Evolutionary conservation across 2,329 filamentous ascomycete species (phyloP), one percentile per base, ranked within the genome.

Genomic region (Spiromastix sp.): DNA sequence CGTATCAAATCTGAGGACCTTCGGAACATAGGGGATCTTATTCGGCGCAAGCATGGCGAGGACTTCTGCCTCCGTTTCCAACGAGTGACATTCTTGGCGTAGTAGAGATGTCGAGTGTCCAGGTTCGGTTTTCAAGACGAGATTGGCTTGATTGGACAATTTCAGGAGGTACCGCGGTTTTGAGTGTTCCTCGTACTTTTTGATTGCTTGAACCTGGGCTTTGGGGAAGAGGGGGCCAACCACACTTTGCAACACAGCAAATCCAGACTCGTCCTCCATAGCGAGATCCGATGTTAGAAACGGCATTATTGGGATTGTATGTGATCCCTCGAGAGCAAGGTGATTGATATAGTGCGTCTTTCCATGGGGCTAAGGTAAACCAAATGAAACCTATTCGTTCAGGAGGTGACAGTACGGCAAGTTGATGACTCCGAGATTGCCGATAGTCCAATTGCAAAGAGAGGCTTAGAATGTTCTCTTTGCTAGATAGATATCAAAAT

Each of bases 11-110:
- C 56, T 48, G 22, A 63, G 48, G 4, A 64, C 45, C 18, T 51
- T 51, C 0, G 62, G 60, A 27, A 62, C 53, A 35, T 48, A 56
- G 21, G 59, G 48, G 15, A 52, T 50, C 15, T 46, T 43, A 37
- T 47, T 51, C 20, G 54, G 50, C 6, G 44, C 49, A 4, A 66
- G 48, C 8, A 64, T 44, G n/a, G 50, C 44, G 12, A 64, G 52
- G 9, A 56, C 54, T 12, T 48, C 48, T 11, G 59, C 60, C 45
- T 66, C 63, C 4, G 56, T 60, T 37, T 61, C 55, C 5, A 66
- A 54, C 22, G 50, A 49, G 22, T 46, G 42, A 27, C 55, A 50
- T 41, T 66, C 61, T 29, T 57, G 54, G 26, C 61, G 57, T 25
- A 64, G 48, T 18, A 65, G 51, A n/a, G 51, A 49, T 7, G 54